Evolutionary conservation across 805 yeast genomes (phyloP).

Genomic region (Lachancea dasiensis): DNA sequence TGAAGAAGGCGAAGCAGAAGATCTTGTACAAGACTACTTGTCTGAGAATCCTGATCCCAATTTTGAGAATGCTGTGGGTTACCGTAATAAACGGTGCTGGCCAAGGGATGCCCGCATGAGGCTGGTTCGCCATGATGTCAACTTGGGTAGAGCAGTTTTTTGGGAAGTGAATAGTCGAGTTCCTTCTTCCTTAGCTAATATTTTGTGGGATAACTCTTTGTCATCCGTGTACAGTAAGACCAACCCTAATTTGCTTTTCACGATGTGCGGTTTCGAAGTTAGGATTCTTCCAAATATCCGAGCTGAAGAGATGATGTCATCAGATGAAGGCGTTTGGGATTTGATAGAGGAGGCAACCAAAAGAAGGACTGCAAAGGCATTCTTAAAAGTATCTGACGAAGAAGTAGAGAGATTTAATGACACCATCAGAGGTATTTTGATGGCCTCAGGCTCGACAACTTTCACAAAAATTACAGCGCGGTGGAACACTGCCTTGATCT

Average conservation of each 20-base stretch:
- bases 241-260: constrained; percentile 80
- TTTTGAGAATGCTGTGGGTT: constrained; percentile 78
- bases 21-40: constrained; percentile 65
- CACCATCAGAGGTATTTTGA: constrained; percentile 78
- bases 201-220: constrained; percentile 74
- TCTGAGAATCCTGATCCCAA: constrained; percentile 91
- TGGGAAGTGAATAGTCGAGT: constrained; percentile 83
- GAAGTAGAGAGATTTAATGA: constrained; percentile 77
- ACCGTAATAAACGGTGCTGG: constrained; percentile 90
- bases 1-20: constrained; percentile 65
- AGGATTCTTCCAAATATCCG: constrained; percentile 76
- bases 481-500: constrained; percentile 89
- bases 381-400: constrained; percentile 70
- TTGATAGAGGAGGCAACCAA: constrained; percentile 61
- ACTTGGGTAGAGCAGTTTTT: constrained; percentile 83
- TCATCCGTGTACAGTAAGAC: constrained; percentile 88
- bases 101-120: constrained; percentile 90
- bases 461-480: constrained; percentile 90
- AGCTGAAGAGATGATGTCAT: constrained; percentile 44
- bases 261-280: constrained; percentile 95
- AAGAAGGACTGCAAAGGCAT: constrained; percentile 87
- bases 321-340: constrained; percentile 90
- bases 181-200: constrained; percentile 65
- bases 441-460: constrained; percentile 95
- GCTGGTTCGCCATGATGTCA: constrained; percentile 83